A percentile compares a stretch with the other conserved stretches of the same genome.
Evolutionary conservation across 192 early-diverging fungal species (phyloP).

Genomic region (Backusella sp.): DNA sequence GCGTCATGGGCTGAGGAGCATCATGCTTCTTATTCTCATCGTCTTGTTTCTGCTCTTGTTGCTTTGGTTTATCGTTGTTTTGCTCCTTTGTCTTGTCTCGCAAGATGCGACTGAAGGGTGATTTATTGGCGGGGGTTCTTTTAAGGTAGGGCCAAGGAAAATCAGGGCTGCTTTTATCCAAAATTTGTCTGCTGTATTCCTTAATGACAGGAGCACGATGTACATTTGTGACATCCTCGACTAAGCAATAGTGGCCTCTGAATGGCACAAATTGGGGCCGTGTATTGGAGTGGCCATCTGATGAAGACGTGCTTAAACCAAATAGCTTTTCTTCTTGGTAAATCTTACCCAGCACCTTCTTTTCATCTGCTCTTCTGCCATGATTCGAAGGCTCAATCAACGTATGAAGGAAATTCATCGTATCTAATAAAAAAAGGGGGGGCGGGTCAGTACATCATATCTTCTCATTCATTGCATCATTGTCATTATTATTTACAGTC

Average conservation of each 20-base stretch:
- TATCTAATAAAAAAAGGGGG: not conserved
- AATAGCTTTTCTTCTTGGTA: conserved; percentile 22
- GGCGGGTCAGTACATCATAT: not conserved
- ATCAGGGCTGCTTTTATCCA: not conserved
- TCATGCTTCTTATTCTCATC: too few species aligned
- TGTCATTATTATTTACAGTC: conserved; percentile 12
- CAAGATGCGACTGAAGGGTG: conserved; percentile 7
- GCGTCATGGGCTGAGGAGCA: not conserved
- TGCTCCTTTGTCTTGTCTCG: not conserved
- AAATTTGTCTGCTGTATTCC: not conserved
- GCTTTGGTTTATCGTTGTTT: not conserved
- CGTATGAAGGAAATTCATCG: not conserved
- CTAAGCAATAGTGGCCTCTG: conserved; percentile 7
- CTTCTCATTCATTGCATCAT: not conserved
- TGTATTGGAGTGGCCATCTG: not conserved
- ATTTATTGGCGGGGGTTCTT: not conserved
- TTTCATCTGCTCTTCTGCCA: not conserved
- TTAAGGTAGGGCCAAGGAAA: conserved; percentile 25
- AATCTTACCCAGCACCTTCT: conserved; percentile 4
- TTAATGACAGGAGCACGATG: conserved; percentile 14
- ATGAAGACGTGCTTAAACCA: conserved; percentile 13
- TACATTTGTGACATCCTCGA: conserved; percentile 21
- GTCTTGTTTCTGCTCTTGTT: not conserved
- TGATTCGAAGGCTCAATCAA: conserved; percentile 4
- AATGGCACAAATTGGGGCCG: conserved; percentile 24